A percentile compares a stretch with the other conserved stretches of the same genome.
These are phyloP conservation scores for Chaetomium tenue DNA, from an alignment of 495 filamentous ascomycete genomes.

Conservation along the genomic window DNA sequence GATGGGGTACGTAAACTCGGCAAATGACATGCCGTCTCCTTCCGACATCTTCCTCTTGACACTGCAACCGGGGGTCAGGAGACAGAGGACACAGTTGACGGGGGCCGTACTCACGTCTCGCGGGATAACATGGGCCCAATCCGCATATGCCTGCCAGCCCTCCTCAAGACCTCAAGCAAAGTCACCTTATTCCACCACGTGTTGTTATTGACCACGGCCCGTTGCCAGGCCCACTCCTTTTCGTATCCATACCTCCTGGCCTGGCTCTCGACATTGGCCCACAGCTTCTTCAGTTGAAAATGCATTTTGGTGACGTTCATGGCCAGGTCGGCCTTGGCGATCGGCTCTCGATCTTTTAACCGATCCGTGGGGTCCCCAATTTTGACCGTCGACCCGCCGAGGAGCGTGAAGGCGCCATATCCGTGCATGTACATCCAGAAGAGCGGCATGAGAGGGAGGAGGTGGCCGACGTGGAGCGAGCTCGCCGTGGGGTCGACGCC, in stretches of 20 bases:
- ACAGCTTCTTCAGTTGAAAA: slow-evolving; percentile 76
- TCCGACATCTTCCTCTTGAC: slow-evolving; percentile 77
- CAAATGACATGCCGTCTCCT: slow-evolving; percentile 87
- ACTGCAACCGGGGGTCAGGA: slow-evolving; percentile 41
- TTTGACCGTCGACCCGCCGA: slow-evolving; percentile 81
- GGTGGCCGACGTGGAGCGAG: slow-evolving; percentile 88
- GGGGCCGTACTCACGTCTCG: slow-evolving; percentile 68
- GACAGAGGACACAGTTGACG: too few relatives aligned
- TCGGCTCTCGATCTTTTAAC: slow-evolving; percentile 60
- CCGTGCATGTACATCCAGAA: slow-evolving; percentile 92
- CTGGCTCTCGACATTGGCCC: slow-evolving; percentile 64
- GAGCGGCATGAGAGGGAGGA: slow-evolving; percentile 89
- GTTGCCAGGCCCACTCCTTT: slow-evolving; percentile 59
- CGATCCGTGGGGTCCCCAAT: slow-evolving; percentile 87
- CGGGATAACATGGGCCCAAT: slow-evolving; percentile 82
- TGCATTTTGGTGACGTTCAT: slow-evolving; percentile 75
- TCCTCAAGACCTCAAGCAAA: slow-evolving; percentile 67
- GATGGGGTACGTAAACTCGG: slow-evolving; percentile 89
- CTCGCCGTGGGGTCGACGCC: slow-evolving; percentile 91
- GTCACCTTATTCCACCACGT: slow-evolving; percentile 70
- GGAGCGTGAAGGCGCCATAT: slow-evolving; percentile 66
- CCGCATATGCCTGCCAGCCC: slow-evolving; percentile 68
- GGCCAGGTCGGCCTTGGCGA: slow-evolving; percentile 55
- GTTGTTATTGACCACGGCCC: slow-evolving; percentile 72
- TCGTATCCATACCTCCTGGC: slow-evolving; percentile 60